phyloP scores from a whole-genome alignment of 2,329 filamentous ascomycete genomes.

The Exophiala phaeomuriformis region DNA sequence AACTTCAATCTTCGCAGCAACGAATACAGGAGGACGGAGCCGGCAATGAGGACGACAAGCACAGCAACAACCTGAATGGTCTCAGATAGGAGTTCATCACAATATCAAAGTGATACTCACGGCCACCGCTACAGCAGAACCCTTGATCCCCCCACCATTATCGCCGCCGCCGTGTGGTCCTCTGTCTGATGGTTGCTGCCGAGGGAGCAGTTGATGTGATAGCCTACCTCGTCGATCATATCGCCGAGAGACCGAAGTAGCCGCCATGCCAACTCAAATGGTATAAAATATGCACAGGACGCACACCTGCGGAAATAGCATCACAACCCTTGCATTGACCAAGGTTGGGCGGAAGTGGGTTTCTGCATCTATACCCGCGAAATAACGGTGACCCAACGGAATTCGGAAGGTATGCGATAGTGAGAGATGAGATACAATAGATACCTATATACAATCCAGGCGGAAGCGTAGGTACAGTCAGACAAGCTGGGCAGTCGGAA shows the following conservation, averaged over 20 bases:
- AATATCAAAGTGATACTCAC: slow-evolving; percentile 8
- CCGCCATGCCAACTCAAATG: slow-evolving; percentile 5
- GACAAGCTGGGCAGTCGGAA: not conserved
- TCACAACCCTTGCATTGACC: slow-evolving; percentile 12
- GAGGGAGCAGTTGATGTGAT: not conserved
- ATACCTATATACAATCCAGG: too few relatives aligned
- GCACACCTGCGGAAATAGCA: not conserved
- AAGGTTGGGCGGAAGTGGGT: not conserved
- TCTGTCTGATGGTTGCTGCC: slow-evolving; percentile 1
- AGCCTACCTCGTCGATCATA: not conserved
- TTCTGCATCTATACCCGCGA: too few relatives aligned
- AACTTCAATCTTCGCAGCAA: slow-evolving; percentile 19
- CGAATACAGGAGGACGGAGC: slow-evolving; percentile 13
- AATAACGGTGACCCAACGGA: too few relatives aligned
- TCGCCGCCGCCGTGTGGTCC: not conserved
- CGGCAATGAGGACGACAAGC: slow-evolving; percentile 13
- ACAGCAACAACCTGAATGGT: slow-evolving; percentile 11
- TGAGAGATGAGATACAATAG: too few relatives aligned
- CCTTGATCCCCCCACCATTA: slow-evolving; percentile 3
- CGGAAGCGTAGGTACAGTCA: not conserved
- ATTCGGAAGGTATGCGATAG: too few relatives aligned
- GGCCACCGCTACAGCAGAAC: slow-evolving; percentile 15
- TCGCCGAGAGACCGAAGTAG: not conserved
- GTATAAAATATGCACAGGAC: not conserved
- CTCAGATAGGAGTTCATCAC: slow-evolving; percentile 1